Conservation (phyloP, 192 early-diverging fungal species). For the Phycomyces blakesleeanus region DNA sequence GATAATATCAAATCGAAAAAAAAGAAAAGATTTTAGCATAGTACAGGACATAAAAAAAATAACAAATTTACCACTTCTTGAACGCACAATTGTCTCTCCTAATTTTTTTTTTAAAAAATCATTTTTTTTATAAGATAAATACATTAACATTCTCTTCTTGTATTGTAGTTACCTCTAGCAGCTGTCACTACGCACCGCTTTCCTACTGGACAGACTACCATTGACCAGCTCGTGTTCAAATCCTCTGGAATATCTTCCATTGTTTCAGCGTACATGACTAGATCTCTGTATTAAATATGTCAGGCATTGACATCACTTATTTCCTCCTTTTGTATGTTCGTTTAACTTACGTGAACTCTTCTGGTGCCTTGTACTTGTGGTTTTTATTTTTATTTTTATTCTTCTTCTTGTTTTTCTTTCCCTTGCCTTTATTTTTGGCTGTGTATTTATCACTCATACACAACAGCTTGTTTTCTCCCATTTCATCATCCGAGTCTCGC, state of each 20-base stretch:
- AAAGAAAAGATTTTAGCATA: neutral
- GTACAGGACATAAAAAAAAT: too few relatives aligned
- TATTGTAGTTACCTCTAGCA: constrained; percentile 38
- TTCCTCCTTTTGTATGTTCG: neutral
- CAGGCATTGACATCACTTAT: neutral
- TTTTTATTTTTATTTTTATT: constrained; percentile 27
- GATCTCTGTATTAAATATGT: constrained; percentile 34
- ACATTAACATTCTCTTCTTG: neutral
- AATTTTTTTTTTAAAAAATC: too few relatives aligned
- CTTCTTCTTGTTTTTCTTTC: constrained; percentile 25
- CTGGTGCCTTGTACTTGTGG: constrained; percentile 25
- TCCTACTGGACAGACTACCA: constrained; percentile 51
- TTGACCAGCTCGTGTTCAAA: constrained; percentile 46
- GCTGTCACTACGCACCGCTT: constrained; percentile 55
- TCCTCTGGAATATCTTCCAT: constrained; percentile 48
- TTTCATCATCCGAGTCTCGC: constrained; percentile 11
- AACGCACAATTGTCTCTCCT: constrained; percentile 37
- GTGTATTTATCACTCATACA: constrained; percentile 17
- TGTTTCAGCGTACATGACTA: constrained; percentile 55
- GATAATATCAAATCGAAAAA: neutral
- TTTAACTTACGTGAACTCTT: constrained; percentile 38
- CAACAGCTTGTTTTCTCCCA: constrained; percentile 1
- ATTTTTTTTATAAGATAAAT: constrained; percentile 15
- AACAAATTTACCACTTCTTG: constrained; percentile 30
- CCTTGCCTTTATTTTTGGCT: constrained; percentile 28